These are phyloP conservation scores for Tremella fuciformis DNA, from an alignment of 768 basidiomycete species.

Conservation along the genomic window DNA sequence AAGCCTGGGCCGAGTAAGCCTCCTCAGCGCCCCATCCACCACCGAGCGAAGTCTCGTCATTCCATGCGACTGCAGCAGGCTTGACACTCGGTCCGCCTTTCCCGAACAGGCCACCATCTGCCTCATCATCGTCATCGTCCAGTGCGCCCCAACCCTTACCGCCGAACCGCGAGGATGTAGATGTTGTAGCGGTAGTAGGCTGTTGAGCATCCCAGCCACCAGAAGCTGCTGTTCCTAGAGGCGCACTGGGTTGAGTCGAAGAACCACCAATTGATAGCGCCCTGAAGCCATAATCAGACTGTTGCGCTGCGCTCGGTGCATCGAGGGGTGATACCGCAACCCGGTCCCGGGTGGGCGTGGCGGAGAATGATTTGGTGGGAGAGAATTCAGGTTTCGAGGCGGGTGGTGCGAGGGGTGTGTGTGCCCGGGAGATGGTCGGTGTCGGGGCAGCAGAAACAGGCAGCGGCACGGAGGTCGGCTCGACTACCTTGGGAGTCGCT, in stretches of 20 bases:
- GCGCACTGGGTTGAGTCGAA: not conserved
- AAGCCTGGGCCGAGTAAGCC: conserved; percentile 1
- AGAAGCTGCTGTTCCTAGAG: not conserved
- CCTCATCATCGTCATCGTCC: conserved; percentile 31
- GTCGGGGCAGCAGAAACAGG: conserved; percentile 31
- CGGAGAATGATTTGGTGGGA: conserved; percentile 2
- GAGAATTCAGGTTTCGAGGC: not conserved
- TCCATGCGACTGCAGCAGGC: too few species aligned
- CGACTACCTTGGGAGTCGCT: not conserved
- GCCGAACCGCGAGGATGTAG: conserved; percentile 28
- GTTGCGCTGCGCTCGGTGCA: conserved; percentile 14
- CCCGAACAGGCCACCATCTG: conserved; percentile 36
- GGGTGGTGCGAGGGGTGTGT: conserved; percentile 20
- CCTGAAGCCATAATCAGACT: conserved; percentile 40
- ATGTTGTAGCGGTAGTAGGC: not conserved
- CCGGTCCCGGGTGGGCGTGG: conserved; percentile 34
- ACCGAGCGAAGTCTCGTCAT: too few species aligned
- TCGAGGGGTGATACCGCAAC: conserved; percentile 46
- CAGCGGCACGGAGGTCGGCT: conserved; percentile 32
- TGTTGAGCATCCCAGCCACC: not conserved
- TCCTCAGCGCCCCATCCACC: conserved; percentile 23
- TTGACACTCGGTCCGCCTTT: conserved; percentile 31
- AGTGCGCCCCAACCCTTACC: conserved; percentile 45
- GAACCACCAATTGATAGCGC: conserved; percentile 33
- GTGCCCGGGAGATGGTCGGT: conserved; percentile 23